phyloP scores from a whole-genome alignment of 2,329 filamentous ascomycete genomes.

The Aspergillus sp. region DNA sequence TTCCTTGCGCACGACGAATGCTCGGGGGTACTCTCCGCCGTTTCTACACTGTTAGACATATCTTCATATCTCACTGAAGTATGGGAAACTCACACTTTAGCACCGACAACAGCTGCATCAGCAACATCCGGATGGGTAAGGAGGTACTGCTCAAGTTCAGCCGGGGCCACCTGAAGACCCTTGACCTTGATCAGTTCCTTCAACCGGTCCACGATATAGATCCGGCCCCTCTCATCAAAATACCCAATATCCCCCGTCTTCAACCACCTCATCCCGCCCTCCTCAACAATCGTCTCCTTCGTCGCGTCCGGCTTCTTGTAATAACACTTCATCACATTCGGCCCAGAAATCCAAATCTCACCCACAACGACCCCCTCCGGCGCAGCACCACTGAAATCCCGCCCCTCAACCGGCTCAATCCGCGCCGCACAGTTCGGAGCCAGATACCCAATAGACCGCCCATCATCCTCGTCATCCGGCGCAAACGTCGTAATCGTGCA shows the following conservation, averaged over 20 bases:
- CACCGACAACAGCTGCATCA: conserved; percentile 8
- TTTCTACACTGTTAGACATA: background rate
- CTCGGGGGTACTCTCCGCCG: conserved; percentile 9
- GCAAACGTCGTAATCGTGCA: conserved; percentile 6
- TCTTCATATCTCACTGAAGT: background rate
- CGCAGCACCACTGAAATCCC: conserved; percentile 1
- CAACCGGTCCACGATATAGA: conserved; percentile 9
- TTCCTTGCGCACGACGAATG: conserved; percentile 10
- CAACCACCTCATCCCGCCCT: conserved; percentile 3
- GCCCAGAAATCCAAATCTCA: conserved; percentile 10
- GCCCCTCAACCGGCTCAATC: background rate
- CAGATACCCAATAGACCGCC: conserved; percentile 6
- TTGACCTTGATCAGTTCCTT: conserved; percentile 16
- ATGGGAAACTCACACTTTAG: background rate
- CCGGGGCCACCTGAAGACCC: conserved; percentile 9
- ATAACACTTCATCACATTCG: conserved; percentile 13
- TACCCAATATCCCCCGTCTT: conserved; percentile 12
- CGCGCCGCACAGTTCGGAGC: conserved; percentile 6
- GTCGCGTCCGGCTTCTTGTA: background rate
- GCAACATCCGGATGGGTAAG: conserved; percentile 9
- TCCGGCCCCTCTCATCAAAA: conserved; percentile 4
- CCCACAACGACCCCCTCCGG: background rate
- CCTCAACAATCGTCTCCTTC: conserved; percentile 5
- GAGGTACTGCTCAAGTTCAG: conserved; percentile 7
- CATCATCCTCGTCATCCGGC: conserved; percentile 8